Percentiles rank a stretch among this genome's conserved stretches.
phyloP scores from a whole-genome alignment of 495 filamentous ascomycete genomes.

The Parathielavia appendiculata region DNA sequence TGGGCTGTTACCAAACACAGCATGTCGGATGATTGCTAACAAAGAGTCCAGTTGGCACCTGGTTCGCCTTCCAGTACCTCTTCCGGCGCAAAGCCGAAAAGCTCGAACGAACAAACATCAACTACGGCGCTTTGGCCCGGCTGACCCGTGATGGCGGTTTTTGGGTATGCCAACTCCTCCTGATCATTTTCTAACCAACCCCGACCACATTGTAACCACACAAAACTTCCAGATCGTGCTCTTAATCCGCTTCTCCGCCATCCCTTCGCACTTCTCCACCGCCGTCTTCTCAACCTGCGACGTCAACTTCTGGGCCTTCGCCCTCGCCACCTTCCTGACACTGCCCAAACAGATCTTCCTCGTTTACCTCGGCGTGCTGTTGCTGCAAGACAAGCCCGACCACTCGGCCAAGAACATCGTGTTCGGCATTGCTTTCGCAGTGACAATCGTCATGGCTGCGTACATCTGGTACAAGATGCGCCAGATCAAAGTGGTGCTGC shows the following conservation, averaged over 20 bases:
- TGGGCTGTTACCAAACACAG: not conserved
- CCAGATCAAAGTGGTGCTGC: slow-evolving; percentile 26
- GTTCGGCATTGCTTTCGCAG: slow-evolving; percentile 20
- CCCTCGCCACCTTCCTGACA: slow-evolving; percentile 30
- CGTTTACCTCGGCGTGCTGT: slow-evolving; percentile 35
- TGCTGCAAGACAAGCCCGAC: slow-evolving; percentile 20
- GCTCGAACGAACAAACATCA: slow-evolving; percentile 31
- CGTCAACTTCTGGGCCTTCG: slow-evolving; percentile 33
- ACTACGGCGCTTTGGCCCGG: slow-evolving; percentile 29
- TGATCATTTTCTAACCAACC: not conserved
- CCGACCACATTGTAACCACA: not conserved
- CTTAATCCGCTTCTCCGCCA: slow-evolving; percentile 32
- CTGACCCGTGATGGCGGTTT: slow-evolving; percentile 30
- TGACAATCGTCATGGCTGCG: slow-evolving; percentile 26
- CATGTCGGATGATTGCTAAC: slow-evolving; percentile 1
- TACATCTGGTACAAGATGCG: slow-evolving; percentile 30
- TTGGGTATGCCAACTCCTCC: slow-evolving; percentile 12
- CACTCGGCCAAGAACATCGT: slow-evolving; percentile 29
- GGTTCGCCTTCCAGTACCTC: slow-evolving; percentile 31
- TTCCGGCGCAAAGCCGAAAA: slow-evolving; percentile 24
- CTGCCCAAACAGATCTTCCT: slow-evolving; percentile 35
- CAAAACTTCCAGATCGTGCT: slow-evolving; percentile 21
- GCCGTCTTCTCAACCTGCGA: slow-evolving; percentile 35
- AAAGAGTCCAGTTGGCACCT: slow-evolving; percentile 18
- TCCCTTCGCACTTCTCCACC: slow-evolving; percentile 33